Evolutionary conservation across 139 green algal genomes (phyloP).

Genomic region (Deuterostichococcus epilithicus): DNA sequence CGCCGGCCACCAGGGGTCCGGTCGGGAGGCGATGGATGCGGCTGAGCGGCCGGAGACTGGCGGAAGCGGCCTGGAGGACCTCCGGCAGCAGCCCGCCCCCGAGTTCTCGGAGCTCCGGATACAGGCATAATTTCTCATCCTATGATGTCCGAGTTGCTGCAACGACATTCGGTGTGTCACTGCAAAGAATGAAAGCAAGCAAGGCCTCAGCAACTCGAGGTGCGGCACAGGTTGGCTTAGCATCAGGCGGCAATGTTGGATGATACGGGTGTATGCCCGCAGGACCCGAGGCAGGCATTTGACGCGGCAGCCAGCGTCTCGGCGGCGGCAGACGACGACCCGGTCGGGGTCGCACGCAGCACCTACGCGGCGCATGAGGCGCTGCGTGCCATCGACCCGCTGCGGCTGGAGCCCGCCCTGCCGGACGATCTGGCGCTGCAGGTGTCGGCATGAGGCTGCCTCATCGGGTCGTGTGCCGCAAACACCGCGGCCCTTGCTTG

Average conservation of each 20-base stretch:
- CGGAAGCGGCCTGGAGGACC: constrained; percentile 19
- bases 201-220: too few relatives aligned
- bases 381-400: background rate
- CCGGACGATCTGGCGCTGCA: background rate
- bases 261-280: too few relatives aligned
- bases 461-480: too few relatives aligned
- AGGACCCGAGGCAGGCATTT: background rate
- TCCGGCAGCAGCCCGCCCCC: background rate
- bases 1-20: background rate
- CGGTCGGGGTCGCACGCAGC: background rate
- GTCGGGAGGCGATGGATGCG: background rate
- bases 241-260: too few relatives aligned
- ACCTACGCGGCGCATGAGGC: background rate
- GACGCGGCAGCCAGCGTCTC: background rate
- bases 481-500: too few relatives aligned
- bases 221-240: too few relatives aligned
- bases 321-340: background rate
- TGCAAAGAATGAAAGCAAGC: too few relatives aligned
- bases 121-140: background rate
- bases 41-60: background rate
- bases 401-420: background rate
- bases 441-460: too few relatives aligned
- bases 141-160: too few relatives aligned
- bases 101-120: constrained; percentile 13
- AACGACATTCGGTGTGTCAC: too few relatives aligned